Base-by-base conservation (phyloP, 169 alveolate genomes). In the Condylostoma magnum region DNA sequence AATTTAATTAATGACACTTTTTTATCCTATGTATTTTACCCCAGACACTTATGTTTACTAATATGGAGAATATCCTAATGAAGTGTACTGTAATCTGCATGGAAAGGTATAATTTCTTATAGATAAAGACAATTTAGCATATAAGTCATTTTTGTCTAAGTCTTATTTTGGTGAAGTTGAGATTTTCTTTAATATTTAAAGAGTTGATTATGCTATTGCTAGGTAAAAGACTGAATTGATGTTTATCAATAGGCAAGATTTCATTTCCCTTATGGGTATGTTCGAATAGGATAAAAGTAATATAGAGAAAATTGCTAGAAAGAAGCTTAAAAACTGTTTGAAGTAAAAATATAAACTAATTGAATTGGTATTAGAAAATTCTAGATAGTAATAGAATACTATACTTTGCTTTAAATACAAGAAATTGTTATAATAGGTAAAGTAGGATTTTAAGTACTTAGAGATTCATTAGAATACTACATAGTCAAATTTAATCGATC, bases 21-120 rank as follows among this genome's bases (percentile, higher is more conserved):
- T 82, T 2, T 76, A 82, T 65, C 80, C 82, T 4, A 22, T 82
- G 36, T 72, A 46, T 18, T 36, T 75, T 5, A 46, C 44, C 6
- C 69, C 41, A 25, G 71, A 66, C 6, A 72, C 69, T 12, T 70
- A 54, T 48, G 44, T 82, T 15, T 82, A 60, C 60, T 58, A 71
- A 43, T 52, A 65, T 33, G 73, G 74, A 27, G 89, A 82, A 52
- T 66, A 53, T 5, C 63, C 80, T 33, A 78, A 76, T 18, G 84
- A 76, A 54, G 72, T 82, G 37, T 82, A 75, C 48, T 82, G 76
- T 46, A 46, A 76, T 2, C 48, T 69, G 5, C 54, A 67, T 53
- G 89, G 89, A 31, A 58, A 36, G 4, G 50, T 50, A 12, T n/a
- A 33, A n/a, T 63, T 27, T 44, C 15, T 44, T 5, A 28, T 18